A percentile compares a stretch with the other conserved stretches of the same genome.
Conservation (phyloP, 2,329 filamentous ascomycete species). For the Aspergillus sp. region DNA sequence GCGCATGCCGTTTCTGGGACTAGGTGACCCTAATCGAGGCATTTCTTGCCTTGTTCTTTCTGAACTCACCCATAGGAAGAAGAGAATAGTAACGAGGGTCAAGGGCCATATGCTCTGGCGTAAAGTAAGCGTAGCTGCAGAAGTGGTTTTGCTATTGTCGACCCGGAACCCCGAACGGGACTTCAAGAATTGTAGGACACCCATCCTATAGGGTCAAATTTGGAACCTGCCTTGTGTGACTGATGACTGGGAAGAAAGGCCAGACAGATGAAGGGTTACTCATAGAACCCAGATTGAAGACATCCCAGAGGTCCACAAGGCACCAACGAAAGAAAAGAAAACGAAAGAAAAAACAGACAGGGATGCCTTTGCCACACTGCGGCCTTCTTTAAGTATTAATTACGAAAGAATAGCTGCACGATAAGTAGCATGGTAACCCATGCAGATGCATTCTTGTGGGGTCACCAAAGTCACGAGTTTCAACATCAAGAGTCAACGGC, state of each 20-base stretch:
- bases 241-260: not conserved
- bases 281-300: not conserved
- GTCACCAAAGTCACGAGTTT: not conserved
- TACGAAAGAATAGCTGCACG: not conserved
- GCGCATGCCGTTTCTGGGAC: not conserved
- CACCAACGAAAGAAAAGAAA: not conserved
- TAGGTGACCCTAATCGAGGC: not conserved
- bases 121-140: constrained; percentile 43
- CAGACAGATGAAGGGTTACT: not conserved
- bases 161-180: constrained; percentile 33
- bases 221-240: not conserved
- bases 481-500: not conserved
- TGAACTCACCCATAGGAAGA: constrained; percentile 51
- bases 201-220: constrained; percentile 22
- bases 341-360: not conserved
- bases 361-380: not conserved
- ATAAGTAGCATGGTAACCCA: not conserved
- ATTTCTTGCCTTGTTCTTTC: not conserved
- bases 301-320: not conserved
- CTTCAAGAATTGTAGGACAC: constrained; percentile 28
- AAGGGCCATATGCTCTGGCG: constrained; percentile 46
- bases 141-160: constrained; percentile 38
- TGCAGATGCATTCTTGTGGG: not conserved
- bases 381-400: not conserved
- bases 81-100: constrained; percentile 48